Conservation (phyloP, 495 filamentous ascomycete genomes). For the Lepidopterella palustris region DNA sequence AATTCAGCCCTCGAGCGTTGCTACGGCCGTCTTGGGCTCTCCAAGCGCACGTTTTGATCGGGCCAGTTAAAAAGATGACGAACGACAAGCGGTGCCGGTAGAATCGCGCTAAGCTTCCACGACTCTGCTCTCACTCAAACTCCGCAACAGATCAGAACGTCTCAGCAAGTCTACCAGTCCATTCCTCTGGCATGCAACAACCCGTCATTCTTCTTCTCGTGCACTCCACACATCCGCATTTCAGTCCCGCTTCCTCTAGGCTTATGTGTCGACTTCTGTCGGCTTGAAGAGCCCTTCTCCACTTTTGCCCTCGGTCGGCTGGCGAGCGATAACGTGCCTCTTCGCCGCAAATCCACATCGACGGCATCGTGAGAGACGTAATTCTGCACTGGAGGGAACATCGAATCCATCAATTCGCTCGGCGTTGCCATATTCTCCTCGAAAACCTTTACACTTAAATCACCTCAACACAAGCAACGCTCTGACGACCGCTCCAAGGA, state of each 20-base stretch:
- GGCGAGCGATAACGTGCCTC: constrained; percentile 20
- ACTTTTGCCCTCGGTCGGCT: constrained; percentile 22
- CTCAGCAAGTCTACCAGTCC: neutral
- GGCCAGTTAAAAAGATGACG: constrained; percentile 5
- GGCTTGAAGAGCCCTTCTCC: constrained; percentile 16
- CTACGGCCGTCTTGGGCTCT: neutral
- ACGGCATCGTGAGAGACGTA: constrained; percentile 1
- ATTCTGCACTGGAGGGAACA: constrained; percentile 1
- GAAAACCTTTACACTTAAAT: neutral
- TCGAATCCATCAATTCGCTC: neutral
- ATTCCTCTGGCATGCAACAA: constrained; percentile 20
- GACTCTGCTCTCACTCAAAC: constrained; percentile 5
- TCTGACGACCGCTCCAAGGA: neutral
- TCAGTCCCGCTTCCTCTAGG: neutral
- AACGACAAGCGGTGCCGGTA: constrained; percentile 5
- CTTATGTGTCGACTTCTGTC: constrained; percentile 11
- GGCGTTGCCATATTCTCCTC: constrained; percentile 11
- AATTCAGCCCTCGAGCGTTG: neutral
- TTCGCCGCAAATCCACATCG: constrained; percentile 10
- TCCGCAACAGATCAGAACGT: constrained; percentile 10
- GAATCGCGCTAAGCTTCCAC: constrained; percentile 11
- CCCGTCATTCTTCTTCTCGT: constrained; percentile 7
- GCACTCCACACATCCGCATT: neutral
- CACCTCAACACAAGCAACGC: neutral
- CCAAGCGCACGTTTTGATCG: neutral